phyloP scores from a whole-genome alignment of 23 red algal genomes.

The Gracilariopsis chorda region DNA sequence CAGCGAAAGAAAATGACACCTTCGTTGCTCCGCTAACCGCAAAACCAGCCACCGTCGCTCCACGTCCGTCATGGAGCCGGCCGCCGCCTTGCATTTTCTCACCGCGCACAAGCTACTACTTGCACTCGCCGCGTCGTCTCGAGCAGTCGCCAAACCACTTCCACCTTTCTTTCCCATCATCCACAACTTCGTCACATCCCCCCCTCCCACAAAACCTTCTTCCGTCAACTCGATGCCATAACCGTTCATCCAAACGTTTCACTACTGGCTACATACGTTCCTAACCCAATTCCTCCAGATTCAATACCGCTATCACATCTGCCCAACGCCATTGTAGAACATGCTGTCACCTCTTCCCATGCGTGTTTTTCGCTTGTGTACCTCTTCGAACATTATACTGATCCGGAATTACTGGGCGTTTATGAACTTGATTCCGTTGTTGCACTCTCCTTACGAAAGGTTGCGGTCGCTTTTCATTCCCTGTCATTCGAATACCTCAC shows the following conservation, averaged over 20 bases:
- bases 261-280: neutral
- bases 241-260: neutral
- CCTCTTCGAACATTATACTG: neutral
- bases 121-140: neutral
- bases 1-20: too few species aligned
- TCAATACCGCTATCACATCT: neutral
- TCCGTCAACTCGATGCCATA: neutral
- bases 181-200: neutral
- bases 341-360: neutral
- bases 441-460: constrained; percentile 25
- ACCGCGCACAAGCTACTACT: neutral
- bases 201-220: neutral
- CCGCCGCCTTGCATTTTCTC: neutral
- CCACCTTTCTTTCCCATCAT: neutral
- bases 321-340: neutral
- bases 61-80: neutral
- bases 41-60: neutral
- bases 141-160: neutral
- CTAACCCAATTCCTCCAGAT: neutral
- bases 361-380: neutral
- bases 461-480: constrained; percentile 45
- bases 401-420: neutral
- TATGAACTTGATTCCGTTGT: constrained; percentile 13
- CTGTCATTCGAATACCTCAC: constrained; percentile 28
- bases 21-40: neutral